Conservation (phyloP, 2,329 filamentous ascomycete species). For the Aspergillus brasiliensis region DNA sequence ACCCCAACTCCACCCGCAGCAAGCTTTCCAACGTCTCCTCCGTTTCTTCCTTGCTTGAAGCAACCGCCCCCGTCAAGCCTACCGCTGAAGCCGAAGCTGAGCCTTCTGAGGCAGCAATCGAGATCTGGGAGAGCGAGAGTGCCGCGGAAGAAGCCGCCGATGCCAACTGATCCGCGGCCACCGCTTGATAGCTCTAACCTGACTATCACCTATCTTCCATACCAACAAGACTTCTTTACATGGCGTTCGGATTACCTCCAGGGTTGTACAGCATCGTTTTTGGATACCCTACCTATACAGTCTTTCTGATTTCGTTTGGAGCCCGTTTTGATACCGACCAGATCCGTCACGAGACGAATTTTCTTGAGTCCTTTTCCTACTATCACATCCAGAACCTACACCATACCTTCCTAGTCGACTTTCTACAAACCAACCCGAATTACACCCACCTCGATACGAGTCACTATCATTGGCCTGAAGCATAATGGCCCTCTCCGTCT, state of each 20-base stretch:
- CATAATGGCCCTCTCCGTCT: background rate
- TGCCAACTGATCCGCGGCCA: background rate
- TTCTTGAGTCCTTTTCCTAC: background rate
- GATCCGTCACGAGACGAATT: conserved; percentile 1
- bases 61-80: conserved; percentile 16
- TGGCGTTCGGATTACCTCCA: background rate
- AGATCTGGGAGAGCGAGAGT: conserved; percentile 72
- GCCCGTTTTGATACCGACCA: background rate
- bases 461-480: background rate
- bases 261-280: conserved; percentile 1
- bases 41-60: conserved; percentile 30
- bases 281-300: conserved; percentile 9
- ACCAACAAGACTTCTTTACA: background rate
- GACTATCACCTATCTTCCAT: background rate
- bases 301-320: conserved; percentile 8
- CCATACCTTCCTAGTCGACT: background rate
- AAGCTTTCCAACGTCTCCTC: conserved; percentile 29
- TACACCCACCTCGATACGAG: background rate
- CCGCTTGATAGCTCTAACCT: background rate
- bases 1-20: conserved; percentile 16
- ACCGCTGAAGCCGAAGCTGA: conserved; percentile 51
- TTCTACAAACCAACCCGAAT: background rate
- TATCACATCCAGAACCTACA: background rate
- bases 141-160: conserved; percentile 55
- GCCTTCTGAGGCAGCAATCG: conserved; percentile 40